Evolutionary conservation across 768 basidiomycete genomes (phyloP).

Genomic region (Russula brevipes): DNA sequence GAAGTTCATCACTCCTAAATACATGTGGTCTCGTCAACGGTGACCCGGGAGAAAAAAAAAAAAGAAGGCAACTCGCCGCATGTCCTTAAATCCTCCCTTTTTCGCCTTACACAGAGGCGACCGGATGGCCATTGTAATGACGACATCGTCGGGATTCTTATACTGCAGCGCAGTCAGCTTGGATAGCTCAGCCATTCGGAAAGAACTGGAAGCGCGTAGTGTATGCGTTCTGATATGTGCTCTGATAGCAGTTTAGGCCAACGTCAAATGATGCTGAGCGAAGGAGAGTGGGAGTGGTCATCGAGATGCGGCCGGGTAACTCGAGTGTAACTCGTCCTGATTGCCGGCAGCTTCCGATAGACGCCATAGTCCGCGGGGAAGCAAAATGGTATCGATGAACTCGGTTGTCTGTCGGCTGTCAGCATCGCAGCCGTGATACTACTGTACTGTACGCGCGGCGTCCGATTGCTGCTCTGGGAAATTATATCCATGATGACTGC

Average conservation of each 20-base stretch:
- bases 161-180: constrained; percentile 50
- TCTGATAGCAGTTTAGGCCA: too few relatives aligned
- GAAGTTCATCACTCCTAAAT: constrained; percentile 66
- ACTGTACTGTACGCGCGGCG: too few relatives aligned
- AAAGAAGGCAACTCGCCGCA: constrained; percentile 39
- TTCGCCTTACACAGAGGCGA: constrained; percentile 72
- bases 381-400: too few relatives aligned
- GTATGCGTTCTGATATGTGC: not conserved
- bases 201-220: constrained; percentile 28
- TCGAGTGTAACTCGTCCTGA: too few relatives aligned
- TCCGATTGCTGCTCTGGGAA: too few relatives aligned
- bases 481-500: not conserved
- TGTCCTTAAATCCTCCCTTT: constrained; percentile 72
- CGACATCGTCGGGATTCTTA: constrained; percentile 70
- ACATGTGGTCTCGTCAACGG: not conserved
- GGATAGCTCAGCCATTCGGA: constrained; percentile 29
- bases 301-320: too few relatives aligned
- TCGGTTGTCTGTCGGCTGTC: too few relatives aligned
- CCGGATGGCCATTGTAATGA: constrained; percentile 75
- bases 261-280: not conserved
- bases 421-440: too few relatives aligned
- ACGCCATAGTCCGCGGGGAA: too few relatives aligned
- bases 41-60: constrained; percentile 17
- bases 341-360: too few relatives aligned
- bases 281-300: not conserved